Evolutionary conservation across 78 protist species (phyloP), one percentile per base, ranked within the genome.

Genomic region (Dictyostelium brefeldianum): DNA sequence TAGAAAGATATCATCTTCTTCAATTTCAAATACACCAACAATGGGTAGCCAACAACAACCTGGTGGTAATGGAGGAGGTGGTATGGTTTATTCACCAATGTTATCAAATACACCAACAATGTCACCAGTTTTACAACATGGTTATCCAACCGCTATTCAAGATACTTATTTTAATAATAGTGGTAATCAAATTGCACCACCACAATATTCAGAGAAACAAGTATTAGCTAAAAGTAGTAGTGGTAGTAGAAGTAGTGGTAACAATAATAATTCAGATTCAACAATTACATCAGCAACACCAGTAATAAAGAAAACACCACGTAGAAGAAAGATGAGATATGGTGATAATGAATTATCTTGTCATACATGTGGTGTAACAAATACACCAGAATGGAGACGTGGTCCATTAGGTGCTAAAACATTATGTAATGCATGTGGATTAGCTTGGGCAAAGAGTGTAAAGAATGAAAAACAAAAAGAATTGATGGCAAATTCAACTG

Each of bases 351-450:
- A 84, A 31, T 56, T 84, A 59, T 74, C 77, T 22, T 84, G 92
- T n/a, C 92, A 84, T n/a, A 43, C 56, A 7, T 90, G 95, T 64
- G 95, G 95, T 17, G 89, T 77, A 12, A 89, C 94, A 0, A 81
- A 89, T 47, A 89, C 94, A 22, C 94, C 94, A 31, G 89, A 78
- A 25, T 89, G 94, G 94, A 54, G 94, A 54, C 48, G 94, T 27
- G 94, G 94, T 4, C 94, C 94, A 17, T 54, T 29, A 64, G 94
- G 94, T 29, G 84, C 83, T 18, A 70, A 81, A 69, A 78, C 83
- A 27, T 78, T 89, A 4, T 89, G 94, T 41, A 89, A 89, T 54
- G 94, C 94, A 7, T 89, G 94, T 71, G 94, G 94, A 18, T 27
- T 90, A 10, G 90, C 83, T 41, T 90, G 85, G 89, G 95, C 95